Base-by-base conservation (phyloP, 768 basidiomycete species). In the Mycena olivaceomarginata region DNA sequence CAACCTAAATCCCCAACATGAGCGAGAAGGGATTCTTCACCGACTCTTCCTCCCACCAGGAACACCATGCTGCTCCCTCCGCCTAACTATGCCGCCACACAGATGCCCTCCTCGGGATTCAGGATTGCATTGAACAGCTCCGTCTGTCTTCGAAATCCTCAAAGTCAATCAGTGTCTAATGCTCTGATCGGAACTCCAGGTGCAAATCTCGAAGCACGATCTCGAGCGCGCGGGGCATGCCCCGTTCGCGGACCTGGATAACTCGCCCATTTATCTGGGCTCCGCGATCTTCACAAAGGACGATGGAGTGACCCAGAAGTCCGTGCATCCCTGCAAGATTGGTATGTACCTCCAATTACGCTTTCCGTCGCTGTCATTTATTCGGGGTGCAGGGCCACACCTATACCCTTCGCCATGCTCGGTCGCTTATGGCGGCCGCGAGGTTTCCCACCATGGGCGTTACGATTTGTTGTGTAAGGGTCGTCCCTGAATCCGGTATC, bases 261-360 rank as follows among this genome's bases (percentile, higher is more conserved):
- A 92, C 2, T 89, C 90, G 2, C 93, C 93, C 7, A 82, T 96
- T 75, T 97, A 89, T 85, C 79, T 97, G 43, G 96, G 95, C 16
- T 94, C 94, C 6, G 96, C 95, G 13, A 85, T 96, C 62, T 87
- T 96, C 82, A 87, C 60, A 41, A 25, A 65, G 22, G 78, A 72
- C 18, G 75, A 79, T 22, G 65, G 67, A 5, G 60, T 64, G 2
- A 70, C 75, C 22, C 72, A 86, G 71, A 85, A 87, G 76, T 92
- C 93, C 0, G 94, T 96, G 4, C 95, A 97, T 75, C 96, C 96
- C 5, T 96, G 96, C 90, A 97, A 97, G 87, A 91, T 96, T 31
- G 31, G 31, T 4, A 31, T 31, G 31, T 31, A 31, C 31, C 31
- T 25, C 31, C 3, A 31, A 31, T 31, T 31, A 31, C 31, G 31